phyloP scores from a whole-genome alignment of 768 basidiomycete genomes.

The Leccinum boreale region DNA sequence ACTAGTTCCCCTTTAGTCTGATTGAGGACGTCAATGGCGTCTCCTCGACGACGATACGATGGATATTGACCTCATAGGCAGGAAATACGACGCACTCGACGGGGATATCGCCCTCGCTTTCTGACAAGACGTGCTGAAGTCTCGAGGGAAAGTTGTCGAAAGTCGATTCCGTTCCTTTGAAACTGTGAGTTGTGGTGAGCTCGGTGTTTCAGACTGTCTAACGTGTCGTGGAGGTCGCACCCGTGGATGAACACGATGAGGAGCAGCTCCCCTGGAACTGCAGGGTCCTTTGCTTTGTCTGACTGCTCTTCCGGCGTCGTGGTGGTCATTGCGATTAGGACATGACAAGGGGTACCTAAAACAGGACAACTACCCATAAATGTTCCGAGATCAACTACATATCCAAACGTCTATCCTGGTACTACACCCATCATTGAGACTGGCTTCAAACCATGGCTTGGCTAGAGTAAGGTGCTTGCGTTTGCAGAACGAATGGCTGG shows the following conservation, averaged over 20 bases:
- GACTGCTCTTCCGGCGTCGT: slow-evolving; percentile 4
- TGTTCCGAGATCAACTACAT: neutral
- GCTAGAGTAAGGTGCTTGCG: slow-evolving; percentile 55
- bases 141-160: slow-evolving; percentile 78
- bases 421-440: slow-evolving; percentile 22
- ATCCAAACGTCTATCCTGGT: neutral
- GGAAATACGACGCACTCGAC: slow-evolving; percentile 85
- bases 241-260: slow-evolving; percentile 81
- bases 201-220: neutral
- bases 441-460: slow-evolving; percentile 32
- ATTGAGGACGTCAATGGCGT: slow-evolving; percentile 12
- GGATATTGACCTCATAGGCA: slow-evolving; percentile 67
- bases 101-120: slow-evolving; percentile 51
- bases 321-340: slow-evolving; percentile 9
- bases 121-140: slow-evolving; percentile 70
- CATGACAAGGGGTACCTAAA: slow-evolving; percentile 7
- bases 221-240: slow-evolving; percentile 34
- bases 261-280: slow-evolving; percentile 41
- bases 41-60: slow-evolving; percentile 1
- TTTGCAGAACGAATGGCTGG: slow-evolving; percentile 40
- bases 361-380: slow-evolving; percentile 4
- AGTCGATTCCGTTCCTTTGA: slow-evolving; percentile 64
- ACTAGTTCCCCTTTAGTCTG: slow-evolving; percentile 92
- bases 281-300: slow-evolving; percentile 2
- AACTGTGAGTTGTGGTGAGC: slow-evolving; percentile 30